Evolutionary conservation across 108 stramenopile genomes (phyloP), one percentile per base, ranked within the genome.

Genomic region (Nitzschia palea): DNA sequence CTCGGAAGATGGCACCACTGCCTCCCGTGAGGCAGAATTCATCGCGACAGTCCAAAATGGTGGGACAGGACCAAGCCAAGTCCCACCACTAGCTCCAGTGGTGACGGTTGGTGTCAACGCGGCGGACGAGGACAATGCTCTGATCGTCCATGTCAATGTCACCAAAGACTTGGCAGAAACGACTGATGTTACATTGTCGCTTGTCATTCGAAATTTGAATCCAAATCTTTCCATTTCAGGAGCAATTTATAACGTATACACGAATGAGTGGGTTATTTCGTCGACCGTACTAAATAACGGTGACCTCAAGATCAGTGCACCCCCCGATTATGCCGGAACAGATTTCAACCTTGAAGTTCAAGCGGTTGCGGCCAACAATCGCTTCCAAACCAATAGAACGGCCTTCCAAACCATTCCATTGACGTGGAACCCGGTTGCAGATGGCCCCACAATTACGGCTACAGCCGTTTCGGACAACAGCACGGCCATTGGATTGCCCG

Each of bases 1-100:
- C 31, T 20, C 56, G 20, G 56, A 57, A 57, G 60, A 61, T 27
- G 60, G 43, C 60, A 61, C 60, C n/a, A 6, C 1, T 2, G 60
- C 60, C 27, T 43, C 36, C 1, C 2, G 0, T 17, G 43, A 40
- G 2, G 43, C n/a, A 8, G 2, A n/a, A 1, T 61, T 61, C 26
- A 32, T 27, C 23, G 26, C 17, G 9, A 40, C 17, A 1, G 43
- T 43, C 1, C 5, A 9, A 8, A 8, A 6, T 12, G 17, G 18
- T 6, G 29, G 17, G 15, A 20, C 27, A 3, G 43, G 23, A 2
- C 23, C 6, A 1, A 40, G 6, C 23, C 8, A 22, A 8, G 26
- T 42, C 20, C 10, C 43, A 2, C 37, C 43, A 1, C 25, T 43
- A 15, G 42, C 27, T 44, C 60, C 60, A 2, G 2, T 25, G 15